Evolutionary conservation across 2,329 filamentous ascomycete genomes (phyloP).

Genomic region (Capronia epimyces): DNA sequence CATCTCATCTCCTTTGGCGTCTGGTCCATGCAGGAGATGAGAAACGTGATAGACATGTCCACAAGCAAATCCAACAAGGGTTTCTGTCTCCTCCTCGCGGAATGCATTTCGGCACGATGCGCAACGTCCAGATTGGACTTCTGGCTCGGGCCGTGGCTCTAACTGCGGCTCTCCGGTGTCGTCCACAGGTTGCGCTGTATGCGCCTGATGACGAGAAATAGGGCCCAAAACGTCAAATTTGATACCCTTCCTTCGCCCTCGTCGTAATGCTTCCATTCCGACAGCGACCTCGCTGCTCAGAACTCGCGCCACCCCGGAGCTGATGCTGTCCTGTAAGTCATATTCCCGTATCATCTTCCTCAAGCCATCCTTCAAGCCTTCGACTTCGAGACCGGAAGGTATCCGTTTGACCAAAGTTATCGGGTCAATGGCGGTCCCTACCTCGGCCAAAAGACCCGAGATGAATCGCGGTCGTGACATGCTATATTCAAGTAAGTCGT

Average conservation of each 20-base stretch:
- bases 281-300: slow-evolving; percentile 78
- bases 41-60: slow-evolving; percentile 63
- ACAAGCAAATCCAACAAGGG: slow-evolving; percentile 62
- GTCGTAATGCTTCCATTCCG: slow-evolving; percentile 74
- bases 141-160: slow-evolving; percentile 3
- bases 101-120: slow-evolving; percentile 23
- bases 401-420: slow-evolving; percentile 86
- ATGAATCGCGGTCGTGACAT: slow-evolving; percentile 99
- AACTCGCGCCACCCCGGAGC: slow-evolving; percentile 79
- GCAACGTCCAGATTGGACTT: slow-evolving; percentile 22
- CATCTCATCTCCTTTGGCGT: slow-evolving; percentile 29
- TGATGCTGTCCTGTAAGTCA: slow-evolving; percentile 90
- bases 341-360: slow-evolving; percentile 91
- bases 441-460: slow-evolving; percentile 81
- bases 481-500: slow-evolving; percentile 86
- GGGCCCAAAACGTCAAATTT: slow-evolving; percentile 66
- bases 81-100: slow-evolving; percentile 45
- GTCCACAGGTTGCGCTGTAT: not conserved
- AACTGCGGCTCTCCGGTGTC: not conserved
- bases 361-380: slow-evolving; percentile 80
- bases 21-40: slow-evolving; percentile 48
- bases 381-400: slow-evolving; percentile 86
- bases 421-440: slow-evolving; percentile 88
- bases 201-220: not conserved
- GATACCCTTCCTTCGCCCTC: slow-evolving; percentile 75